Conservation (phyloP, 768 basidiomycete species). For the Asterophora lycoperdoides region DNA sequence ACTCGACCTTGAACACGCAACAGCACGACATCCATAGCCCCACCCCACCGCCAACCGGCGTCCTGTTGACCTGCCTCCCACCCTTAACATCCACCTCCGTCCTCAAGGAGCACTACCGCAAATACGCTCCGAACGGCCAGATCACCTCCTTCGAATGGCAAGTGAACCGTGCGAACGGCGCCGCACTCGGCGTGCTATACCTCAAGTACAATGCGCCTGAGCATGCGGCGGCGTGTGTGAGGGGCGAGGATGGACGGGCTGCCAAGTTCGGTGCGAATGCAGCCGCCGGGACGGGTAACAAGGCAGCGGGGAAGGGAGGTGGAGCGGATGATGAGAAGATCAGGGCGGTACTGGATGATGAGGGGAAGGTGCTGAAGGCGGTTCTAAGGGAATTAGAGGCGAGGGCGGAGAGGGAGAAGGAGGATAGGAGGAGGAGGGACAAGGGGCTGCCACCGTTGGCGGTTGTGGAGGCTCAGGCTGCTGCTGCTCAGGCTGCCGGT, state of each 20-base stretch:
- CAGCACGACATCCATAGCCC: slow-evolving; percentile 76
- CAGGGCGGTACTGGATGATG: slow-evolving; percentile 75
- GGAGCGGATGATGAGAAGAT: slow-evolving; percentile 58
- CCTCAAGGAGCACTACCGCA: slow-evolving; percentile 61
- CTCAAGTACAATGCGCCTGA: slow-evolving; percentile 63
- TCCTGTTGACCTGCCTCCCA: slow-evolving; percentile 70
- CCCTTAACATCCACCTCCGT: slow-evolving; percentile 63
- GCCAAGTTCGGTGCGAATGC: too few relatives aligned
- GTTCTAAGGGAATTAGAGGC: slow-evolving; percentile 65
- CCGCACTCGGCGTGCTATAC: slow-evolving; percentile 75
- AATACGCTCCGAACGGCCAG: slow-evolving; percentile 42
- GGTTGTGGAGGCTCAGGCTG: background rate
- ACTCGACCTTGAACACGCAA: slow-evolving; percentile 3
- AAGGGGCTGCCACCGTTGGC: slow-evolving; percentile 14
- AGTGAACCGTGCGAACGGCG: slow-evolving; percentile 76
- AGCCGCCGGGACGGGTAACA: too few relatives aligned
- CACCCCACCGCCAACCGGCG: slow-evolving; percentile 66
- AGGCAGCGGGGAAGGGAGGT: slow-evolving; percentile 22
- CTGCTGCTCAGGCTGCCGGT: background rate
- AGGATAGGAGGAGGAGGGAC: slow-evolving; percentile 37
- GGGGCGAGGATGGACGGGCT: slow-evolving; percentile 57
- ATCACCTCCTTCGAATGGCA: slow-evolving; percentile 70
- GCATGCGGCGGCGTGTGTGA: slow-evolving; percentile 65
- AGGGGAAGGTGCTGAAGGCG: slow-evolving; percentile 58
- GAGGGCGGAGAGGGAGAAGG: slow-evolving; percentile 44